Percentiles rank a stretch among this genome's conserved stretches.
Conservation (phyloP, 257 asterid genomes). For the Scutellaria barbata region DNA sequence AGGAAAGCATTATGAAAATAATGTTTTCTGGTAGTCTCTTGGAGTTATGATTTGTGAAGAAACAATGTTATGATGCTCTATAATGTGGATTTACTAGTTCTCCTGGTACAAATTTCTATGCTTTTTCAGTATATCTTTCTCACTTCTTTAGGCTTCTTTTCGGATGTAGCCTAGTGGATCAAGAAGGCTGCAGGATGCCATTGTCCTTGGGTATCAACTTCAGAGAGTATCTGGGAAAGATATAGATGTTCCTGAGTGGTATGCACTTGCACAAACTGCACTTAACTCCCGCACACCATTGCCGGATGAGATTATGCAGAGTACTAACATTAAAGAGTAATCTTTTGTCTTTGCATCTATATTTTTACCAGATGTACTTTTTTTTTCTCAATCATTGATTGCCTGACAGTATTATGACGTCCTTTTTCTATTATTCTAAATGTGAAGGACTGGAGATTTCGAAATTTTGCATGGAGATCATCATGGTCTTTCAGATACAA, state of each 20-base stretch:
- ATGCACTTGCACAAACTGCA: slow-evolving; percentile 55
- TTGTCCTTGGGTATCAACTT: slow-evolving; percentile 79
- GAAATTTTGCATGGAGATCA: slow-evolving; percentile 74
- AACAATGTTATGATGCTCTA: slow-evolving; percentile 4
- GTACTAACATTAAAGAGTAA: slow-evolving; percentile 45
- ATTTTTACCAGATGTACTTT: slow-evolving; percentile 22
- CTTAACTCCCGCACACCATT: slow-evolving; percentile 41
- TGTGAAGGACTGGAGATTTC: slow-evolving; percentile 54
- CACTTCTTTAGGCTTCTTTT: slow-evolving; percentile 12
- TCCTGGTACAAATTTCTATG: no score
- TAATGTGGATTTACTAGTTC: no score
- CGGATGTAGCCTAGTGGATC: slow-evolving; percentile 64
- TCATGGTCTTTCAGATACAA: slow-evolving; percentile 66
- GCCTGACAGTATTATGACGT: slow-evolving; percentile 6
- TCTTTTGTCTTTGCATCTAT: slow-evolving; percentile 32
- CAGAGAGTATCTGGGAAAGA: slow-evolving; percentile 67
- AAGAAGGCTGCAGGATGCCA: slow-evolving; percentile 74
- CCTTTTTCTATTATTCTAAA: slow-evolving; percentile 23
- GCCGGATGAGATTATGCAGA: slow-evolving; percentile 36
- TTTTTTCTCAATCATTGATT: background rate
- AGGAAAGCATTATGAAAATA: slow-evolving; percentile 4
- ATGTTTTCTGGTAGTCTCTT: background rate
- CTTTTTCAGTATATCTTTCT: slow-evolving; percentile 15
- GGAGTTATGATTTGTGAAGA: background rate
- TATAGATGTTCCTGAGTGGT: slow-evolving; percentile 70